Evolutionary conservation across 495 filamentous ascomycete species (phyloP).

Genomic region (Niebla homalea): DNA sequence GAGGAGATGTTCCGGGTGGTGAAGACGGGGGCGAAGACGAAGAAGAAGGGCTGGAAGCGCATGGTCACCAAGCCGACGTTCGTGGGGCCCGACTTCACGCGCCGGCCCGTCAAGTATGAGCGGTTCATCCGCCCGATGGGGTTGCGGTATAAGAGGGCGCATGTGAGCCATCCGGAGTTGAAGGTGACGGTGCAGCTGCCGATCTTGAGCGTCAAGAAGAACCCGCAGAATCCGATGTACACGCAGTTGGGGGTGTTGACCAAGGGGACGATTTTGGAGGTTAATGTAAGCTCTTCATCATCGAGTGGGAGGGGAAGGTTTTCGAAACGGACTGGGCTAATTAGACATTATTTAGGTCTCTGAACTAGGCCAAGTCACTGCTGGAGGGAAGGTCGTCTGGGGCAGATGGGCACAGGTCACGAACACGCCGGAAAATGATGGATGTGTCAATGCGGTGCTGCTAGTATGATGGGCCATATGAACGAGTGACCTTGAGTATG

Average conservation of each 20-base stretch:
- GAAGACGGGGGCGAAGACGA: conserved; percentile 57
- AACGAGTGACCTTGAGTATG: neutral
- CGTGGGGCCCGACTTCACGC: conserved; percentile 78
- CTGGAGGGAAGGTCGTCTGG: conserved; percentile 88
- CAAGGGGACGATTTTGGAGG: conserved; percentile 89
- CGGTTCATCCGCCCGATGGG: conserved; percentile 38
- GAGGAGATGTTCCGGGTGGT: conserved; percentile 99
- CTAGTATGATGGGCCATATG: conserved; percentile 11
- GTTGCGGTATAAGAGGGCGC: conserved; percentile 64
- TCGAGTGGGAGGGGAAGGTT: neutral
- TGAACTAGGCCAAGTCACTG: conserved; percentile 85
- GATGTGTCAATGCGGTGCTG: conserved; percentile 53
- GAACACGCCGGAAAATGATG: conserved; percentile 68
- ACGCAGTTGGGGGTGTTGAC: conserved; percentile 90
- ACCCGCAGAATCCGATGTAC: conserved; percentile 87
- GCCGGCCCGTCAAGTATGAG: conserved; percentile 90
- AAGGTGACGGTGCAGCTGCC: conserved; percentile 86
- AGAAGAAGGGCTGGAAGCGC: conserved; percentile 74
- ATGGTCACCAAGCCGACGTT: conserved; percentile 91
- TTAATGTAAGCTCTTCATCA: conserved; percentile 59
- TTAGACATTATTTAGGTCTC: neutral
- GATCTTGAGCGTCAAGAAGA: conserved; percentile 94
- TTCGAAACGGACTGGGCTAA: neutral
- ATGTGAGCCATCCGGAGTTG: conserved; percentile 75
- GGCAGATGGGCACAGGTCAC: conserved; percentile 68